These are phyloP conservation scores for Amniculicola lignicola DNA, from an alignment of 495 filamentous ascomycete genomes.

Conservation along the genomic window DNA sequence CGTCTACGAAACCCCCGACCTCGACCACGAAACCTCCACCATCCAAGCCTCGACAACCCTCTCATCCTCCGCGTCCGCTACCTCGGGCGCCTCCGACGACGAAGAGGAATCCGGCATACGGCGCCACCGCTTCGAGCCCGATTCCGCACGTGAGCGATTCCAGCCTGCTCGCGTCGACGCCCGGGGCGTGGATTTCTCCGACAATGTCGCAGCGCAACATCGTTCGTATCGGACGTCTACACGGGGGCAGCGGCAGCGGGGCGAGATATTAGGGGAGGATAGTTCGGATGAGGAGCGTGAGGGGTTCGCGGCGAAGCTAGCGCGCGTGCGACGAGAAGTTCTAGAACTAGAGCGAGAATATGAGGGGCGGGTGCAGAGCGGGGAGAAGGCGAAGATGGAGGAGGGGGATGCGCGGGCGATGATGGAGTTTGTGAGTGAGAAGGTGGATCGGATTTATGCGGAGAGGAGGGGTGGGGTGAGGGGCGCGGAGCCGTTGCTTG, in stretches of 20 bases:
- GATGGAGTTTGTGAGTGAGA: slow-evolving; percentile 28
- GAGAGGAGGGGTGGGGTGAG: slow-evolving; percentile 22
- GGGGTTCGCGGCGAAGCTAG: slow-evolving; percentile 69
- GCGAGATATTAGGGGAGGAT: slow-evolving; percentile 62
- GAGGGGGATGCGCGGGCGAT: slow-evolving; percentile 27
- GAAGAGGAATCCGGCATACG: slow-evolving; percentile 63
- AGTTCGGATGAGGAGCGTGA: slow-evolving; percentile 53
- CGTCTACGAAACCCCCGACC: slow-evolving; percentile 90
- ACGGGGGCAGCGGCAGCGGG: slow-evolving; percentile 49
- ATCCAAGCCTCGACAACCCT: slow-evolving; percentile 59
- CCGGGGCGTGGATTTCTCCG: slow-evolving; percentile 74
- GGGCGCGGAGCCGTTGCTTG: slow-evolving; percentile 26
- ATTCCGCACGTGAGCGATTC: slow-evolving; percentile 77
- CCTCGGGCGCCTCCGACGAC: slow-evolving; percentile 48
- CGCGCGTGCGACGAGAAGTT: slow-evolving; percentile 46
- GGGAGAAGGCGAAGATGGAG: slow-evolving; percentile 30
- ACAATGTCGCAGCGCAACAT: slow-evolving; percentile 71
- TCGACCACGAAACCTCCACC: slow-evolving; percentile 84
- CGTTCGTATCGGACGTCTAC: slow-evolving; percentile 75
- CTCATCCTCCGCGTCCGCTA: slow-evolving; percentile 52
- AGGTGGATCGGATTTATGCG: slow-evolving; percentile 35
- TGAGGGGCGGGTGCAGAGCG: slow-evolving; percentile 24
- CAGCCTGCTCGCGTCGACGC: slow-evolving; percentile 70
- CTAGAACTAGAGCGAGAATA: slow-evolving; percentile 42
- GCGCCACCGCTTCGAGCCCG: slow-evolving; percentile 66